Evolutionary conservation across 306 rosid species (phyloP).

Genomic region (Malus sieversii): DNA sequence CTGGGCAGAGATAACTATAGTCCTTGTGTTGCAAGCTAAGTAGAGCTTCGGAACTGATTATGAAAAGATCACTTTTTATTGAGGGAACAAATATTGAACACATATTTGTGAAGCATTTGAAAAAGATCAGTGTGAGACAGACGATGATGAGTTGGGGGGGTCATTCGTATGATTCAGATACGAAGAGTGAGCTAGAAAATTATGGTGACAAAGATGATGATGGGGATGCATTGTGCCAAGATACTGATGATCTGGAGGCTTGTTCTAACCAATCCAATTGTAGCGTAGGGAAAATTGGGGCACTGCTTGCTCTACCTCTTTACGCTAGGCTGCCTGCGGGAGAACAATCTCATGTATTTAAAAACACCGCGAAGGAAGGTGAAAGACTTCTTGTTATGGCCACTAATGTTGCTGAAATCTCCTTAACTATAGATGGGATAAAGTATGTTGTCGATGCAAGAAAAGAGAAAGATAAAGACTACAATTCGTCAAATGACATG

Average conservation of each 20-base stretch:
- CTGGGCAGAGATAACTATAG: constrained; percentile 81
- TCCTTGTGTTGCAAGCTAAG: constrained; percentile 68
- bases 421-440: constrained; percentile 81
- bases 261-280: too few relatives aligned
- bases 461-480: constrained; percentile 74
- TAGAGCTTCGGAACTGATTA: constrained; percentile 50
- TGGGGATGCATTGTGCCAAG: constrained; percentile 6
- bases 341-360: constrained; percentile 69
- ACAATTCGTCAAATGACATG: constrained; percentile 69
- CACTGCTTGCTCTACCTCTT: constrained; percentile 69
- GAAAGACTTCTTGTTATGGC: constrained; percentile 79
- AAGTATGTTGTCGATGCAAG: constrained; percentile 89
- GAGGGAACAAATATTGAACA: constrained; percentile 37
- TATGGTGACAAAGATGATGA: constrained; percentile 17
- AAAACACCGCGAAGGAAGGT: constrained; percentile 51
- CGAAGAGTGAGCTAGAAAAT: constrained; percentile 63
- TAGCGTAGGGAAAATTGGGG: constrained; percentile 7
- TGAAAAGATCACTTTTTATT: constrained; percentile 30
- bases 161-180: constrained; percentile 47
- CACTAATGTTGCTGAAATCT: constrained; percentile 94
- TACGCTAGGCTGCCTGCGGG: constrained; percentile 90
- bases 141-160: constrained; percentile 39
- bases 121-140: constrained; percentile 34
- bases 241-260: constrained; percentile 16
- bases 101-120: constrained; percentile 79